These are phyloP conservation scores for Boeremia exigua DNA, from an alignment of 2,329 filamentous ascomycete species.

Conservation along the genomic window DNA sequence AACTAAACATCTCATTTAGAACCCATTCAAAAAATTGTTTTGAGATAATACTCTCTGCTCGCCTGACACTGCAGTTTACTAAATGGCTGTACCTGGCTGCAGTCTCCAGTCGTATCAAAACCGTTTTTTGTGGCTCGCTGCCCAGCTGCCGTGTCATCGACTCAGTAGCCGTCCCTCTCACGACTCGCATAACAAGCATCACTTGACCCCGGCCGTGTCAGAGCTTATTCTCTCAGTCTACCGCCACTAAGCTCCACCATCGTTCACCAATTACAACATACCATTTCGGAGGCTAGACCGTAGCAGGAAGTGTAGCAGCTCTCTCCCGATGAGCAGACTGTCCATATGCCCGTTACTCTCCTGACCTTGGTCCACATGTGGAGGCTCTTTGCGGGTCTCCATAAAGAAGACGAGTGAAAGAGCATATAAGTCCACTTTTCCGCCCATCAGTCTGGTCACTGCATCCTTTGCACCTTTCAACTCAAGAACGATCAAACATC, in stretches of 20 bases:
- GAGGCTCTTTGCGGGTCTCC: slow-evolving; percentile 8
- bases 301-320: slow-evolving; percentile 24
- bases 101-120: neutral
- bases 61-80: too few relatives aligned
- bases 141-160: slow-evolving; percentile 5
- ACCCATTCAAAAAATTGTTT: too few relatives aligned
- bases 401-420: neutral
- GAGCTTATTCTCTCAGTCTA: slow-evolving; percentile 22
- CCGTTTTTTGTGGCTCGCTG: slow-evolving; percentile 6
- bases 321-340: slow-evolving; percentile 6
- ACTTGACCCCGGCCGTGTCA: slow-evolving; percentile 24
- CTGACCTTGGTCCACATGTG: slow-evolving; percentile 11
- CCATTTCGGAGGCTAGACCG: slow-evolving; percentile 27
- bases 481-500: slow-evolving; percentile 2
- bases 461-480: neutral
- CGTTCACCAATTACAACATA: slow-evolving; percentile 19
- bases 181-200: slow-evolving; percentile 28
- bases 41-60: too few relatives aligned
- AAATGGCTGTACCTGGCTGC: too few relatives aligned
- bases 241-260: slow-evolving; percentile 13
- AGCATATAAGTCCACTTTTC: slow-evolving; percentile 24
- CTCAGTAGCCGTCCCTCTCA: slow-evolving; percentile 6
- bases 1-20: too few relatives aligned
- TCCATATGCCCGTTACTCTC: slow-evolving; percentile 14
- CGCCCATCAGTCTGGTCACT: neutral